phyloP scores from a whole-genome alignment of 2,329 filamentous ascomycete genomes.

The Elsinoe batatas region DNA sequence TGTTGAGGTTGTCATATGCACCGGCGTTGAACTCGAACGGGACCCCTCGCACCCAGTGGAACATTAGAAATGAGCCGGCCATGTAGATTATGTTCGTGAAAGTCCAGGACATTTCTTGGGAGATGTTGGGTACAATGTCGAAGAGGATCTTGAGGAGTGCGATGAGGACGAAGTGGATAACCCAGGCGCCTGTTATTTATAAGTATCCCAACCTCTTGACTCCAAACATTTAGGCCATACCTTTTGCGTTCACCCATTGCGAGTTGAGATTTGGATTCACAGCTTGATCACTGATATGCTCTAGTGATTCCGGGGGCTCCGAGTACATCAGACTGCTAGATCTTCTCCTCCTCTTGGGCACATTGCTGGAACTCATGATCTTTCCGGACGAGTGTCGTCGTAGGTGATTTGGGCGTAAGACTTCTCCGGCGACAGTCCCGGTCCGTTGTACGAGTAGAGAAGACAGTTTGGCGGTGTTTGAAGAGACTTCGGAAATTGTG shows the following conservation, averaged over 20 bases:
- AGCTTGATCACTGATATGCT: conserved; percentile 95
- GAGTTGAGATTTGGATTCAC: conserved; percentile 92
- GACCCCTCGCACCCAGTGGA: conserved; percentile 95
- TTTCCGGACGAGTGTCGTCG: conserved; percentile 31
- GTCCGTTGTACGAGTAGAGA: conserved; percentile 80
- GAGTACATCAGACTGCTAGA: conserved; percentile 98
- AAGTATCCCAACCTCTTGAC: conserved; percentile 14
- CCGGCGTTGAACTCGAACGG: conserved; percentile 98
- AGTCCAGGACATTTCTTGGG: conserved; percentile 97
- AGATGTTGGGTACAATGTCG: conserved; percentile 90
- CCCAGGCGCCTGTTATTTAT: conserved; percentile 70
- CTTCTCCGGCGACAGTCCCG: conserved; percentile 77
- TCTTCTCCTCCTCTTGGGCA: conserved; percentile 59
- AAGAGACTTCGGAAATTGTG: conserved; percentile 14
- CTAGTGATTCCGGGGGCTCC: conserved; percentile 89
- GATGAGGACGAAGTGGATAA: conserved; percentile 92
- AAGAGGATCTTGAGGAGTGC: conserved; percentile 88
- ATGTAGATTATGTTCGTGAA: conserved; percentile 98
- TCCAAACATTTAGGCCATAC: conserved; percentile 41
- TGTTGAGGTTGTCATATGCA: conserved; percentile 98
- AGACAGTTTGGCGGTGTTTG: conserved; percentile 91
- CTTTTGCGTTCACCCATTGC: conserved; percentile 98
- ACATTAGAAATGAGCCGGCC: conserved; percentile 98
- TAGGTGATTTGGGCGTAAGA: conserved; percentile 58
- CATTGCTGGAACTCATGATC: conserved; percentile 51